phyloP scores from a whole-genome alignment of 192 early-diverging fungal species.

The Cetraspora pellucida region DNA sequence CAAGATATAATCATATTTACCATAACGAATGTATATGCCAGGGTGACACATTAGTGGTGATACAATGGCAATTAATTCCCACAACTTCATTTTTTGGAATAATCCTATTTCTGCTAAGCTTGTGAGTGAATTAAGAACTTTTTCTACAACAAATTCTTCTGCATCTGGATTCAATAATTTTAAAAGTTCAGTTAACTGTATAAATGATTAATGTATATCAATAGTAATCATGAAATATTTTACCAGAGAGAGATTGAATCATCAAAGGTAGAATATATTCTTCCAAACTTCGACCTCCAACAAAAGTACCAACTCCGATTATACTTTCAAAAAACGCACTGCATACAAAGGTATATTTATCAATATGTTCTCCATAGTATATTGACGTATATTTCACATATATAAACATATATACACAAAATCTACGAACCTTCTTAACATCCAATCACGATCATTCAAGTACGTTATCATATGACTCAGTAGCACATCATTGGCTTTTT shows the following conservation, averaged over 20 bases:
- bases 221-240: slow-evolving; percentile 5
- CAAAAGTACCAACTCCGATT: slow-evolving; percentile 85
- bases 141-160: slow-evolving; percentile 91
- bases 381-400: too few relatives aligned
- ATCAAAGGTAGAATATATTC: slow-evolving; percentile 95
- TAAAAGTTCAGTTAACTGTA: background rate
- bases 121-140: slow-evolving; percentile 81
- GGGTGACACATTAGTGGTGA: slow-evolving; percentile 80
- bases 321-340: slow-evolving; percentile 95
- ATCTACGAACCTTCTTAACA: slow-evolving; percentile 68
- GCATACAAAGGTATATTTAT: background rate
- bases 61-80: slow-evolving; percentile 73
- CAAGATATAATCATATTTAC: slow-evolving; percentile 37
- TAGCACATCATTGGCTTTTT: slow-evolving; percentile 79
- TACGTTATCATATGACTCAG: slow-evolving; percentile 96
- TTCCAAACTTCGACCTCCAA: slow-evolving; percentile 83
- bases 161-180: slow-evolving; percentile 58
- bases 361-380: background rate
- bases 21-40: slow-evolving; percentile 77
- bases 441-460: slow-evolving; percentile 95
- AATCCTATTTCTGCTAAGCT: slow-evolving; percentile 76
- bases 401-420: background rate
- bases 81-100: slow-evolving; percentile 72
- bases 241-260: slow-evolving; percentile 78
- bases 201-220: background rate